Conservation (phyloP, 1,284 basidiomycete genomes). For the Fomitopsis betulina region DNA sequence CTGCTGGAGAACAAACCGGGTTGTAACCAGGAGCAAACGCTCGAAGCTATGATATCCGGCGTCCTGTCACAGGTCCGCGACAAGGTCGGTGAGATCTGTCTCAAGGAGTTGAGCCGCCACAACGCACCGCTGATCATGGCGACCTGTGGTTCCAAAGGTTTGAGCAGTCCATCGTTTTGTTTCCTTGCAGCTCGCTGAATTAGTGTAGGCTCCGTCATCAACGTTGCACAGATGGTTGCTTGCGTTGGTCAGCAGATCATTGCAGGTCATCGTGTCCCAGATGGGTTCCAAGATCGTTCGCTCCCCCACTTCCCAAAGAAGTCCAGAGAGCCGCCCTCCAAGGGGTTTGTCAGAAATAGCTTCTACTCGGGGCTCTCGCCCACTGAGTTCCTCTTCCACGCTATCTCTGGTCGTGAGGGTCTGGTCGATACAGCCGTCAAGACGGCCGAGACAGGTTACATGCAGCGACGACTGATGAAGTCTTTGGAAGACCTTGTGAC, state of each 20-base stretch:
- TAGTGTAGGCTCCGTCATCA: slow-evolving; percentile 88
- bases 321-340: slow-evolving; percentile 94
- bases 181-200: not conserved
- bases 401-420: slow-evolving; percentile 98
- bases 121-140: slow-evolving; percentile 99
- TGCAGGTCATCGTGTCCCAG: slow-evolving; percentile 94
- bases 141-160: slow-evolving; percentile 97
- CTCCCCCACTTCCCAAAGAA: slow-evolving; percentile 99
- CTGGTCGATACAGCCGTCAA: slow-evolving; percentile 99
- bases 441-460: slow-evolving; percentile 99
- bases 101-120: slow-evolving; percentile 94
- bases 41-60: slow-evolving; percentile 94
- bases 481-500: slow-evolving; percentile 96
- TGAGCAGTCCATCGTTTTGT: not conserved
- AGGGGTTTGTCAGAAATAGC: slow-evolving; percentile 97
- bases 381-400: slow-evolving; percentile 98
- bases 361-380: slow-evolving; percentile 95
- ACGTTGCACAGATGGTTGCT: slow-evolving; percentile 99
- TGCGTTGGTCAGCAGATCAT: slow-evolving; percentile 99
- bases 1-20: slow-evolving; percentile 95
- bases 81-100: slow-evolving; percentile 96
- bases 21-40: slow-evolving; percentile 94
- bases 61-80: slow-evolving; percentile 94
- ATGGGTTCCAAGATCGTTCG: slow-evolving; percentile 99
- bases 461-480: slow-evolving; percentile 99